A percentile compares a stretch with the other conserved stretches of the same genome.
Evolutionary conservation across 306 rosid genomes (phyloP).

Genomic region (Cucurbita moschata): DNA sequence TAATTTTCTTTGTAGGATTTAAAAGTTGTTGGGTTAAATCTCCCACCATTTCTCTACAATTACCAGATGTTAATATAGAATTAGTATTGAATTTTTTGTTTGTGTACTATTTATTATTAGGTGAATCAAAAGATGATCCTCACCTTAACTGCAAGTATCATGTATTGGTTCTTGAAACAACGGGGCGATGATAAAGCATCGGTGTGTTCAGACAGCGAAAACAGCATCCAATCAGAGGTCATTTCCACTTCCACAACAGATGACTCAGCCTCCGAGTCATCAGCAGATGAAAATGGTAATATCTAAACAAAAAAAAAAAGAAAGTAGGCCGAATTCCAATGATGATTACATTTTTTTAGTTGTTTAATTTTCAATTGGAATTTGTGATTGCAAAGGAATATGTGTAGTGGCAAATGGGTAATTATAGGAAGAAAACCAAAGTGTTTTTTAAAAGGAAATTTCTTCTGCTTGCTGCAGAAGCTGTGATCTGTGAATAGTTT

Average conservation of each 20-base stretch:
- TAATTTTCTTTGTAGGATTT: too few species aligned
- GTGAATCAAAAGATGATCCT: conserved; percentile 99
- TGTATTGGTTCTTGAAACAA: conserved; percentile 83
- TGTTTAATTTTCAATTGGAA: conserved; percentile 6
- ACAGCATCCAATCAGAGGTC: conserved; percentile 61
- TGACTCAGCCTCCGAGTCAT: conserved; percentile 88
- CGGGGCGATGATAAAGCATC: conserved; percentile 51
- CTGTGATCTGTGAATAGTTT: conserved; percentile 1
- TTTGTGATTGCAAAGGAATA: conserved; percentile 1
- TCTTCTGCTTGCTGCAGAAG: not conserved
- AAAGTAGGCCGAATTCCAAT: not conserved
- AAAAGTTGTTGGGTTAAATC: too few species aligned
- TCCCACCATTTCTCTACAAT: too few species aligned
- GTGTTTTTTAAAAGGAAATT: not conserved
- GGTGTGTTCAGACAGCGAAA: conserved; percentile 59
- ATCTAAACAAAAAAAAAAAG: conserved; percentile 18
- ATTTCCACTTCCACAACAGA: conserved; percentile 66
- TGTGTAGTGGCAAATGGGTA: not conserved
- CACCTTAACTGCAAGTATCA: conserved; percentile 83
- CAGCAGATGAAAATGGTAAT: conserved; percentile 51
- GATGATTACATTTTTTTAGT: conserved; percentile 1
- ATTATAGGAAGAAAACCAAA: not conserved
- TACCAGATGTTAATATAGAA: not conserved
- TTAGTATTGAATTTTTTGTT: not conserved
- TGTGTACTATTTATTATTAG: conserved; percentile 13